Base-by-base conservation (phyloP, 2,329 filamentous ascomycete species). In the Fusarium burgessii region DNA sequence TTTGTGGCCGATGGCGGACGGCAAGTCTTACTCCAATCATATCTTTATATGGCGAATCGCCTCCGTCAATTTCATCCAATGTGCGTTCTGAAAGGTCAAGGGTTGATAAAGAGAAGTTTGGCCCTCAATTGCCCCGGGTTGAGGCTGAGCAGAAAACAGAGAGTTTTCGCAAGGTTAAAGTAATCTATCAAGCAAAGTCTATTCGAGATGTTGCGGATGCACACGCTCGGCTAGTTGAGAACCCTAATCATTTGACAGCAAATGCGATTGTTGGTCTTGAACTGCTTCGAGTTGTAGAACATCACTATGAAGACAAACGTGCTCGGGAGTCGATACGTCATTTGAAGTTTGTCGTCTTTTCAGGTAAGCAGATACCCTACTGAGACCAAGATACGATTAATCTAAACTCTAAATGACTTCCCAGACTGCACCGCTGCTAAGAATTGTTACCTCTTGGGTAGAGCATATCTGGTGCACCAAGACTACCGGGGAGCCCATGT, bases 401-500 rank as follows among this genome's bases (percentile, higher is more conserved):
- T 10, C 14, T 27, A 5, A 15, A 20, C 27, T 7, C 47, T 51
- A n/a, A 38, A 11, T 1, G 5, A 6, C n/a, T 14, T 7, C 29
- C 12, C 11, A 40, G 49, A 51, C 5, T n/a, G 9, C 6, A 12
- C 8, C 4, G 38, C 25, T 15, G 33, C 33, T 9, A 20, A 51
- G 35, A 36, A 51, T 38, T 51, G 23, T 15, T 51, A 51, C 17
- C 17, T 51, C 10, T 15, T 29, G 17, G 33, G 20, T n/a, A 20
- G 23, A 18, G 23, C 23, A 15, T 5, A 51, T 27, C 14, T 40
- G 23, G 2, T 38, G 15, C 17, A 18, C 5, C 3, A 15, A 14
- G 7, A 15, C 7, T 38, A 38, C 12, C 3, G 11, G 2, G 6
- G 3, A 13, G 12, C 3, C 17, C 3, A 29, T 4, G 23, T 27